phyloP scores from a whole-genome alignment of 805 yeast genomes.

The Lipomyces chichibuensis region DNA sequence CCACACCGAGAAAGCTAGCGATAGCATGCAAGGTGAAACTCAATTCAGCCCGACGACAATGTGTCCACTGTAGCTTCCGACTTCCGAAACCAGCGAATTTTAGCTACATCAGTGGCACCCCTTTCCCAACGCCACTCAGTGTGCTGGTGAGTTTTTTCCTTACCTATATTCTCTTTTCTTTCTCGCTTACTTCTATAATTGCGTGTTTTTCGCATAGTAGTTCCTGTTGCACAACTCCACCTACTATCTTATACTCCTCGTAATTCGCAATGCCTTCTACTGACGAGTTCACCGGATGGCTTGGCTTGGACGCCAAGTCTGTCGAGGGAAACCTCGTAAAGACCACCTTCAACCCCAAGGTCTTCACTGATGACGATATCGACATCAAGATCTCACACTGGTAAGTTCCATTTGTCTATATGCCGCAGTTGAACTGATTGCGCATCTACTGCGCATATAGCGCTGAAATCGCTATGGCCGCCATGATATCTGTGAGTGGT shows the following conservation, averaged over 20 bases:
- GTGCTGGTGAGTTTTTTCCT: neutral
- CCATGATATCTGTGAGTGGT: neutral
- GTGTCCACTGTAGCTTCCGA: too few species aligned
- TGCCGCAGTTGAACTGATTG: neutral
- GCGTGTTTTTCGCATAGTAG: neutral
- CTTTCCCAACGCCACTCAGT: too few species aligned
- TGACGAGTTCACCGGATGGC: constrained; percentile 33
- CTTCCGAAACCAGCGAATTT: too few species aligned
- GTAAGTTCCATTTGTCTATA: constrained; percentile 11
- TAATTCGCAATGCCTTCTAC: constrained; percentile 26
- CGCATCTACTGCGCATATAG: neutral
- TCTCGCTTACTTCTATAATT: neutral
- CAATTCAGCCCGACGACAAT: too few species aligned
- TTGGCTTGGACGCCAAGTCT: constrained; percentile 34
- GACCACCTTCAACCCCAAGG: constrained; percentile 31
- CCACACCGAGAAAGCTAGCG: too few species aligned
- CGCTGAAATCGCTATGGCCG: neutral
- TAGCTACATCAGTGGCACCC: too few species aligned
- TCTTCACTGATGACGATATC: constrained; percentile 34
- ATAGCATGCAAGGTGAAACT: too few species aligned
- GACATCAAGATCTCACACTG: constrained; percentile 35
- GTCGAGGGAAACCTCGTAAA: constrained; percentile 36
- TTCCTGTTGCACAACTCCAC: neutral
- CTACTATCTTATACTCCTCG: neutral
- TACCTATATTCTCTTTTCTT: neutral